These are phyloP conservation scores for Ampelocalamus luodianensis DNA, from an alignment of 176 grass and related monocot species.

Conservation along the genomic window DNA sequence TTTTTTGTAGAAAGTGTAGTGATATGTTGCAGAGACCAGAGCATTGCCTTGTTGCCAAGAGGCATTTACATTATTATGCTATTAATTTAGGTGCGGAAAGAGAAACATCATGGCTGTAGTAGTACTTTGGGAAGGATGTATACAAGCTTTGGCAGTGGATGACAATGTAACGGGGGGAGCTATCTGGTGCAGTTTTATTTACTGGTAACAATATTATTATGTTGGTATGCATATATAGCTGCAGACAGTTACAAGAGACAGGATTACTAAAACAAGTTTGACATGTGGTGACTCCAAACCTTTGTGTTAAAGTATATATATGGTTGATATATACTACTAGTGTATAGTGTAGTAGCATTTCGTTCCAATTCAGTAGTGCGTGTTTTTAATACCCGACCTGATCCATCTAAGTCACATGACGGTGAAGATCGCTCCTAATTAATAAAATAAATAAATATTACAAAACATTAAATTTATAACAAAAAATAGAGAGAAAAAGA, in stretches of 20 bases:
- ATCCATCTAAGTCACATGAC: too few relatives aligned
- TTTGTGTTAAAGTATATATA: neutral
- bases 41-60: neutral
- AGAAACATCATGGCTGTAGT: neutral
- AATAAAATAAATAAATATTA: too few relatives aligned
- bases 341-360: neutral
- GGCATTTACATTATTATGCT: neutral
- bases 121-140: neutral
- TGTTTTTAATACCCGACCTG: too few relatives aligned
- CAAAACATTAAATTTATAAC: too few relatives aligned
- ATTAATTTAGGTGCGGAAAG: neutral
- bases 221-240: neutral
- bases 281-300: neutral
- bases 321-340: neutral
- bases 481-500: too few relatives aligned
- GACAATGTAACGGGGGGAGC: neutral
- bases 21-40: neutral
- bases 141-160: neutral
- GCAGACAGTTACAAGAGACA: neutral
- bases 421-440: too few relatives aligned
- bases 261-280: neutral
- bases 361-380: too few relatives aligned
- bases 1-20: constrained; percentile 37
- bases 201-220: neutral
- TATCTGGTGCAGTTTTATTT: neutral